phyloP scores from a whole-genome alignment of 768 basidiomycete species.

The Gyrodon lividus region DNA sequence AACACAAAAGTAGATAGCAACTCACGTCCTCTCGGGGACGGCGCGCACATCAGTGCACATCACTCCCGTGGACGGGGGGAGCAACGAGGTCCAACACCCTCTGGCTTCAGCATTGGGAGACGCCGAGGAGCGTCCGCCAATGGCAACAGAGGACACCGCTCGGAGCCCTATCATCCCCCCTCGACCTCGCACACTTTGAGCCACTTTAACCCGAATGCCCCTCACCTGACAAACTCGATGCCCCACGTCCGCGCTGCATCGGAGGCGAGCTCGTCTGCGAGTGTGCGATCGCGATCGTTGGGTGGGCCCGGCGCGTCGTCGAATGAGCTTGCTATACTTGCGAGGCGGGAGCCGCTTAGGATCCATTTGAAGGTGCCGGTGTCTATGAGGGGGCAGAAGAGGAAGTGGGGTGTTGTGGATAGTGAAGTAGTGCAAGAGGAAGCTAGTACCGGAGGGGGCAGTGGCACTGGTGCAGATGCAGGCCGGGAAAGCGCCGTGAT shows the following conservation, averaged over 20 bases:
- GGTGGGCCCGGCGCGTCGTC: slow-evolving; percentile 24
- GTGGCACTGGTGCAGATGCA: not conserved
- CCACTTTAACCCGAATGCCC: not conserved
- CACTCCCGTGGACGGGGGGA: not conserved
- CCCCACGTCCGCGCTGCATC: not conserved
- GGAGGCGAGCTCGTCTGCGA: not conserved
- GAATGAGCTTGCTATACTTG: slow-evolving; percentile 14
- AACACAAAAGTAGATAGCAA: not conserved
- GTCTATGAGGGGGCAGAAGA: slow-evolving; percentile 9
- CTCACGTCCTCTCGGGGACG: not conserved
- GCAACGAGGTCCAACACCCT: not conserved
- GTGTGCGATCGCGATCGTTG: not conserved
- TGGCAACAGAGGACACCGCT: not conserved
- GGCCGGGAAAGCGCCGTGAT: not conserved
- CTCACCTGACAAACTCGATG: not conserved
- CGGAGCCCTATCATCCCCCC: not conserved
- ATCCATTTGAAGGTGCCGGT: slow-evolving; percentile 10
- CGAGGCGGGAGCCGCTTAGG: slow-evolving; percentile 13
- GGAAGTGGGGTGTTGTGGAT: slow-evolving; percentile 8
- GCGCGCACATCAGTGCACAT: not conserved
- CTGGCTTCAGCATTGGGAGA: not conserved
- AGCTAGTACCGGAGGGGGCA: not conserved
- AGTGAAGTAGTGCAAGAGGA: not conserved
- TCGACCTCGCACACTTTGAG: not conserved
- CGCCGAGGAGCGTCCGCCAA: not conserved